A percentile compares a stretch with the other conserved stretches of the same genome.
Conservation (phyloP, 768 basidiomycete genomes). For the Collybia mongolica region DNA sequence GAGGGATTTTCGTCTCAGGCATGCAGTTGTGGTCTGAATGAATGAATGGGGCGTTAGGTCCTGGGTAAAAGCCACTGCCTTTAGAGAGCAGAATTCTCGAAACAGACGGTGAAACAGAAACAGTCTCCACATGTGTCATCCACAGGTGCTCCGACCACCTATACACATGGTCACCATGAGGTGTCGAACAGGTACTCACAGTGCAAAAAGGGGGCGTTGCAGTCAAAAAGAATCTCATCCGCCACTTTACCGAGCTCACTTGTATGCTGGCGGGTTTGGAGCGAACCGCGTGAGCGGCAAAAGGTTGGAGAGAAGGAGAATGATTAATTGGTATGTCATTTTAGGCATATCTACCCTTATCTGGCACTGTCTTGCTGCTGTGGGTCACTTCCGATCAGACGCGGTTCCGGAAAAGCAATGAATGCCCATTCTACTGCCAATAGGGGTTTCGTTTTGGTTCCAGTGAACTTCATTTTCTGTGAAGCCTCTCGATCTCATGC, state of each 20-base stretch:
- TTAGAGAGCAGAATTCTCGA: too few species aligned
- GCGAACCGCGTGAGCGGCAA: neutral
- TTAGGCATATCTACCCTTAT: too few species aligned
- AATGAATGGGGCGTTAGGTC: neutral
- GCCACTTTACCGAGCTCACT: neutral
- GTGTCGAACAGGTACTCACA: constrained; percentile 2
- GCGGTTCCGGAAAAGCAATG: too few species aligned
- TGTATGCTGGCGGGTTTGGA: neutral
- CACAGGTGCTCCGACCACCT: neutral
- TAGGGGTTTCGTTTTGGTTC: too few species aligned
- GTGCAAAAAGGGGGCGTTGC: neutral
- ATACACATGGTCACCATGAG: constrained; percentile 4
- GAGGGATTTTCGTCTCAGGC: constrained; percentile 12
- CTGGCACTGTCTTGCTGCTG: too few species aligned
- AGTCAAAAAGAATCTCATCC: neutral
- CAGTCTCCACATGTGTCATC: neutral
- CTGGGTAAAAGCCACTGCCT: neutral
- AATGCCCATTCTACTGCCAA: too few species aligned
- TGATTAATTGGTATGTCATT: too few species aligned
- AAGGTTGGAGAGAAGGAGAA: neutral
- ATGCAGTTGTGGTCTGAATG: constrained; percentile 6
- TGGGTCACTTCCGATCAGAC: too few species aligned
- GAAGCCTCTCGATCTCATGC: too few species aligned
- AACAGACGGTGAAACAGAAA: constrained; percentile 3
- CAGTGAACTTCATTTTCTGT: too few species aligned